Base-by-base conservation (phyloP, 1,139 yeast genomes). In the Sugiyamaella japonica region DNA sequence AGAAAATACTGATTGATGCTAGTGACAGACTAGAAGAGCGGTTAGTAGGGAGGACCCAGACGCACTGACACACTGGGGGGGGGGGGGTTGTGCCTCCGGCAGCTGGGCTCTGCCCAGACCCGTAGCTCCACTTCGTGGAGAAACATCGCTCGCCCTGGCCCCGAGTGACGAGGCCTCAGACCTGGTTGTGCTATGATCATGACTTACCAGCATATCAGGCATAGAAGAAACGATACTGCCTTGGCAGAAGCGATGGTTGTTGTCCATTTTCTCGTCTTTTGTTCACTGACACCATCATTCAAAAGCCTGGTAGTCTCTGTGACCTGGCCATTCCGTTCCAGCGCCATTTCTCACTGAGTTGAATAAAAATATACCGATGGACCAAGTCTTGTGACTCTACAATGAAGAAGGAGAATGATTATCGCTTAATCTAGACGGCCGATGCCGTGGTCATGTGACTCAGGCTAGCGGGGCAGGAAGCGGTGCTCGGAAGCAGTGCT, bases 1-100 rank as follows among this genome's bases (percentile, higher is more conserved):
- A 84, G 67, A 89, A 89, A 34, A 90, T 76, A 57, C 89, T 76
- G 54, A 90, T 86, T 16, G 95, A 87, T 1, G 96, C 97, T 16
- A 90, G 84, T 38, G 86, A 78, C 2, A 89, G 76, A 70, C 97
- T 40, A 29, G 48, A 32, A 28, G 20, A n/a, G 3, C 10, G 12
- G n/a, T 10, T 12, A 28, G 32, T 29, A 45, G 47, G 9, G 16
- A 9, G 41, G 15, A 9, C 37, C 7, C 38, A n/a, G n/a, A n/a
- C n/a, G n/a, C n/a, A n/a, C n/a, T n/a, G n/a, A n/a, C n/a, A n/a
- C n/a, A n/a, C n/a, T n/a, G n/a, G n/a, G n/a, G n/a, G n/a, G n/a
- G n/a, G n/a, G n/a, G n/a, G n/a, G 28, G n/a, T 6, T 12, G 12
- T 13, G 17, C 16, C 15, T 2, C n/a, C 25, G 31, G 12, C 31